Conservation (phyloP, 768 basidiomycete genomes). For the Lepiota venenata region DNA sequence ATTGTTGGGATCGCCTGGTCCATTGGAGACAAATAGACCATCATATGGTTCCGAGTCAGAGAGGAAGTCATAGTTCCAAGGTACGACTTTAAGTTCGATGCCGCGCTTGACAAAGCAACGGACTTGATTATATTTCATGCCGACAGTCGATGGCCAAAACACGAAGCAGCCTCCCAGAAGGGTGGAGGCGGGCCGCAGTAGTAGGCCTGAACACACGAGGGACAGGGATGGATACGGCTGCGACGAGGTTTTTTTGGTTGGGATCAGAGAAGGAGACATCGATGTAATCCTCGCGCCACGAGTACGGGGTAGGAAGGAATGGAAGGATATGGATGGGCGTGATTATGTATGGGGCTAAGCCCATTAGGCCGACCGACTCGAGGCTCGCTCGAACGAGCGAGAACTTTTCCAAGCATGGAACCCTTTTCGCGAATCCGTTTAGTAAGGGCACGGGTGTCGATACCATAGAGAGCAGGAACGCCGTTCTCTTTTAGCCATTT, state of each 20-base stretch:
- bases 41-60: slow-evolving; percentile 80
- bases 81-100: slow-evolving; percentile 94
- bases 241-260: slow-evolving; percentile 88
- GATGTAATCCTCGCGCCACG: slow-evolving; percentile 84
- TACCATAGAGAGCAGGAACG: slow-evolving; percentile 91
- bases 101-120: slow-evolving; percentile 92
- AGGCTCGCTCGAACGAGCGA: slow-evolving; percentile 56
- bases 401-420: slow-evolving; percentile 82
- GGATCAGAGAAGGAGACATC: slow-evolving; percentile 85
- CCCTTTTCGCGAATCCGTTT: slow-evolving; percentile 96
- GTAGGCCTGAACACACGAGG: slow-evolving; percentile 70
- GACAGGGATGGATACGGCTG: slow-evolving; percentile 71
- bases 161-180: slow-evolving; percentile 76
- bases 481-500: slow-evolving; percentile 94
- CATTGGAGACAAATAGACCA: slow-evolving; percentile 96
- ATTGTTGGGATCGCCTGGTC: slow-evolving; percentile 95
- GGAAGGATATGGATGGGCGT: slow-evolving; percentile 34
- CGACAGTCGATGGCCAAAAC: slow-evolving; percentile 92
- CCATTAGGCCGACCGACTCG: slow-evolving; percentile 35
- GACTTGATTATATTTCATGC: slow-evolving; percentile 99
- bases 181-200: slow-evolving; percentile 56
- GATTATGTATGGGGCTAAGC: slow-evolving; percentile 12
- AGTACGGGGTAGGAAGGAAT: slow-evolving; percentile 48
- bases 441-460: slow-evolving; percentile 95
- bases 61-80: slow-evolving; percentile 94